phyloP scores from a whole-genome alignment of 768 basidiomycete species.

The Lactifluus hygrophoroides region DNA sequence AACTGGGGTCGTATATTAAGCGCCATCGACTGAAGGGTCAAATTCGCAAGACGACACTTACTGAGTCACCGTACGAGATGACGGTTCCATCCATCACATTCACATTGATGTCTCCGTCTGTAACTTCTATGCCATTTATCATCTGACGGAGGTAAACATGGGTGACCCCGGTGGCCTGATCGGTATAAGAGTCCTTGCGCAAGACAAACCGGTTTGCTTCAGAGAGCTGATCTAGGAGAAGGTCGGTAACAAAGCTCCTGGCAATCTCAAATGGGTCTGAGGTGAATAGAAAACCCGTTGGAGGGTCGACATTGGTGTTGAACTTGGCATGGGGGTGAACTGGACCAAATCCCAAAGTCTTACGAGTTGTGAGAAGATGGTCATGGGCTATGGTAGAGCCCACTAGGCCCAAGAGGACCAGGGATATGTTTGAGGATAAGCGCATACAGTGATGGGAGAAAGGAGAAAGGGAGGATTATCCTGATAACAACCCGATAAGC shows the following conservation, averaged over 20 bases:
- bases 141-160: constrained; percentile 85
- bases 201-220: constrained; percentile 43
- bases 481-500: constrained; percentile 6
- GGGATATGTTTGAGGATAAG: too few relatives aligned
- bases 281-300: constrained; percentile 15
- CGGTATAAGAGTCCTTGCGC: constrained; percentile 81
- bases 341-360: too few relatives aligned
- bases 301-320: constrained; percentile 35
- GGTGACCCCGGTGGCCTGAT: constrained; percentile 74
- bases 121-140: constrained; percentile 79
- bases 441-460: too few relatives aligned
- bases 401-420: too few relatives aligned
- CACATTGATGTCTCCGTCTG: constrained; percentile 87
- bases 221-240: constrained; percentile 34
- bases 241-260: too few relatives aligned
- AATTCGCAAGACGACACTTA: not conserved
- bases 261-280: too few relatives aligned
- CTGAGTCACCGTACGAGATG: constrained; percentile 15
- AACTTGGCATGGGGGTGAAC: constrained; percentile 68
- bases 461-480: not conserved
- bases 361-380: constrained; percentile 42
- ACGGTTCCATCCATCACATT: constrained; percentile 46
- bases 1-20: constrained; percentile 40
- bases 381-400: constrained; percentile 14
- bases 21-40: not conserved